Base-by-base conservation (phyloP, 208 protist species). In the Leishmania gerbilli region DNA sequence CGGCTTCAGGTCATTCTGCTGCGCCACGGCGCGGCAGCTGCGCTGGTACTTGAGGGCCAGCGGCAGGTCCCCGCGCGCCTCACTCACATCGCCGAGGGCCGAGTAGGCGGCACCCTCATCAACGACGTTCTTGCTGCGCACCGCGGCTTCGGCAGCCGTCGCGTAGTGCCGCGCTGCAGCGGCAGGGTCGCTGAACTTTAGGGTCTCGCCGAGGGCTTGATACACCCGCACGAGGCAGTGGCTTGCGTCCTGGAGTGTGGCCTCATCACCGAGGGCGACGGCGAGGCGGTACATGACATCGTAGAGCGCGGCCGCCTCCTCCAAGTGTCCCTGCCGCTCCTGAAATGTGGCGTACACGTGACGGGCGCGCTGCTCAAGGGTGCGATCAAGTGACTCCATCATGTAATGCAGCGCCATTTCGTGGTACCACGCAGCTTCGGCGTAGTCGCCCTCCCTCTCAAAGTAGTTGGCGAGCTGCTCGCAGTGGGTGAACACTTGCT, bases 391-490 rank as follows among this genome's bases (percentile, higher is more conserved):
- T 13, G 90, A 93, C 83, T 97, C 92, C 76, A 81, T 90, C 47
- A 87, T 91, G 79, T 93, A 95, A 31, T 87, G 80, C 76, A 96
- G 85, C n/a, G 87, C 89, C 2, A 85, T 86, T 56, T 93, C 89
- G 79, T 96, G 91, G 80, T 92, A 88, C 90, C 91, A 91, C 62
- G 71, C 79, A 42, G 95, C 93, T 89, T 98, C 93, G 42, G 88
- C 87, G 62, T 91, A 74, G 79, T 98, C 95, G 5, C 91, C 67
- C 74, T 95, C 92, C 24, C 56, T 79, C 64, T 98, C 95, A 77
- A 98, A 98, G 82, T 96, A 98, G 76, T 95, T 83, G 9, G 95
- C 90, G 5, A 97, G 87, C 40, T 87, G 74, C 49, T 88, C 77
- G 78, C 91, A 98, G 79, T 84, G 86, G 31, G 79, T 37, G 56